Base-by-base conservation (phyloP, 352 stramenopile genomes). In the Aphanomyces astaci region DNA sequence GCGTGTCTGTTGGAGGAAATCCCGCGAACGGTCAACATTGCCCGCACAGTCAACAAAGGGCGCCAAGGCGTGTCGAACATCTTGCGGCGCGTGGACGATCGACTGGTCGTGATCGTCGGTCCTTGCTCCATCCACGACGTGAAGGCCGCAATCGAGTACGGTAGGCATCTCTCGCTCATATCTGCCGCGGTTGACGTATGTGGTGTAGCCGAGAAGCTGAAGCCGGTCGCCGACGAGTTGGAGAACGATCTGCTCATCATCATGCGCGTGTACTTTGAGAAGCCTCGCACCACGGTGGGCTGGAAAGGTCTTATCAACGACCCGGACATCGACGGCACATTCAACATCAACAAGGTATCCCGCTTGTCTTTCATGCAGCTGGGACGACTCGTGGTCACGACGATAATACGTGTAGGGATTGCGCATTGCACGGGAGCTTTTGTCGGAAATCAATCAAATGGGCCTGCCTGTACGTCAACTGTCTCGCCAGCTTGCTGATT, bases 231-330 rank as follows among this genome's bases (percentile, higher is more conserved):
- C 67, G 83, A 92, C 60, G 78, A 89, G 72, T 70, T 96, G 30
- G 79, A 80, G 48, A 80, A 91, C 62, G 88, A 96, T 70, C 70
- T 96, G 63, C 71, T 95, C 33, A 91, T 96, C 64, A 73, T 96
- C 72, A 96, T 96, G 88, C 87, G 88, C 54, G 84, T 94, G 69
- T 96, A 96, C 80, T 96, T 96, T 70, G 88, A 96, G 69, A 96
- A 96, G 73, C 88, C 88, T 27, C 83, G 88, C 48, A 96, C 88
- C 36, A 96, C 88, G 7, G 83, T 96, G 1, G 88, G 88, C 51
- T 96, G 88, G 88, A 96, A 96, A 68, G 88, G 88, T 7, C 70
- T 96, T 71, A 96, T 96, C 76, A 96, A 96, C 72, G 86, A 96
- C 73, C 88, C 88, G 54, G 84, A 96, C 70, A 83, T 96, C 43